Percentiles rank a stretch among this genome's conserved stretches.
Evolutionary conservation across 495 filamentous ascomycete genomes (phyloP).

Genomic region (Aspergillus diversus): DNA sequence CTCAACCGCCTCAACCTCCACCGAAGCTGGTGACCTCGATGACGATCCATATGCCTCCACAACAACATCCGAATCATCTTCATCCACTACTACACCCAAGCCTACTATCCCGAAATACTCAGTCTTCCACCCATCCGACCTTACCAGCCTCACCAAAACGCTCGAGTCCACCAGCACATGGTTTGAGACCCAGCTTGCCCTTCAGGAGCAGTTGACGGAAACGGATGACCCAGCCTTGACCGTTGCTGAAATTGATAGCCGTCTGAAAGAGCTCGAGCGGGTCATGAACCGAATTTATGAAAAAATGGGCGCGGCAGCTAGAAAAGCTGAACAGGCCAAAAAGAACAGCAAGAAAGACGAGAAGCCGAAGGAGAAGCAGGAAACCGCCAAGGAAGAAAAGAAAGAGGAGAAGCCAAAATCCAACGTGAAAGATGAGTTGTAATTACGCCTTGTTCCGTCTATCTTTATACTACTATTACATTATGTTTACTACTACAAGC

Average conservation of each 20-base stretch:
- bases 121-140: slow-evolving; percentile 56
- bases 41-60: slow-evolving; percentile 46
- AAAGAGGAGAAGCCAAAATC: slow-evolving; percentile 30
- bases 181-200: slow-evolving; percentile 67
- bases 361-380: slow-evolving; percentile 38
- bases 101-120: slow-evolving; percentile 45
- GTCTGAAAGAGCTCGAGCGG: slow-evolving; percentile 64
- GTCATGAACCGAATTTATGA: slow-evolving; percentile 71
- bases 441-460: slow-evolving; percentile 15
- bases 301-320: slow-evolving; percentile 45
- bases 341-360: slow-evolving; percentile 55
- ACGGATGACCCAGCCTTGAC: slow-evolving; percentile 73
- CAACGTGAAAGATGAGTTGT: slow-evolving; percentile 50
- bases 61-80: slow-evolving; percentile 33
- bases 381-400: slow-evolving; percentile 29
- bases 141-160: slow-evolving; percentile 47
- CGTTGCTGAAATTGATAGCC: slow-evolving; percentile 63
- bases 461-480: slow-evolving; percentile 13
- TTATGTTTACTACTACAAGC: not conserved
- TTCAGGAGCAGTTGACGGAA: slow-evolving; percentile 67
- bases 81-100: slow-evolving; percentile 35
- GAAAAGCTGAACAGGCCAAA: slow-evolving; percentile 46
- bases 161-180: slow-evolving; percentile 55
- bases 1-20: slow-evolving; percentile 22
- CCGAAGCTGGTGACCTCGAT: slow-evolving; percentile 42